Base-by-base conservation (phyloP, 2,329 filamentous ascomycete species). In the Penicillium olsonii region DNA sequence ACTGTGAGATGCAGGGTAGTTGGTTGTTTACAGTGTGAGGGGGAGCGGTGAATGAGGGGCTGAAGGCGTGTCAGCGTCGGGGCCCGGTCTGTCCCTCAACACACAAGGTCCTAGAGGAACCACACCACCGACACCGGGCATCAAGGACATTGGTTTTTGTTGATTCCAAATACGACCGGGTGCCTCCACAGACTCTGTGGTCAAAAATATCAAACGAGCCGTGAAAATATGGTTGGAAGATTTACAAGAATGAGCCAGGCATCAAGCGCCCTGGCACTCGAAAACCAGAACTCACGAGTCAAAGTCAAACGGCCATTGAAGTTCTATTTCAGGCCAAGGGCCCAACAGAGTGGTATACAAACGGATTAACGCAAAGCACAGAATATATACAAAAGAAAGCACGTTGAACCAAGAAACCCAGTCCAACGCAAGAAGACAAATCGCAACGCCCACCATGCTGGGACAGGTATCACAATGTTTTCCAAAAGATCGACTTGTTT, bases 11-110 rank as follows among this genome's bases (percentile, higher is more conserved):
- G 39, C 34, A 39, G 44, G 31, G 38, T 27, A 31, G 27, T 20
- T 41, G 42, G 52, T 55, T 61, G 59, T 63, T 61, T 57, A 56
- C 38, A 31, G 12, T n/a, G 29, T 31, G 53, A 43, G 43, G 40
- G 50, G 56, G 52, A 57, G 57, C 58, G 54, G 56, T 57, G 56
- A 59, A 59, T 64, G 59, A 57, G 57, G 63, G 61, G 57, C 52
- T 53, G 48, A 53, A 38, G 38, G 17, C 43, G n/a, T 49, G 53
- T 48, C 26, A 38, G 61, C 48, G 54, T 8, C 8, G 4, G 22
- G 34, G 22, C 17, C 27, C 18, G 18, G 19, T 24, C 22, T 24
- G 7, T 24, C 14, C 29, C 12, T 31, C 29, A 6, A n/a, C 29
- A 5, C 3, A n/a, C 12, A 31, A n/a, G n/a, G n/a, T n/a, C n/a